Base-by-base conservation (phyloP, 2,329 filamentous ascomycete species). In the Amesomyces nigricolor region DNA sequence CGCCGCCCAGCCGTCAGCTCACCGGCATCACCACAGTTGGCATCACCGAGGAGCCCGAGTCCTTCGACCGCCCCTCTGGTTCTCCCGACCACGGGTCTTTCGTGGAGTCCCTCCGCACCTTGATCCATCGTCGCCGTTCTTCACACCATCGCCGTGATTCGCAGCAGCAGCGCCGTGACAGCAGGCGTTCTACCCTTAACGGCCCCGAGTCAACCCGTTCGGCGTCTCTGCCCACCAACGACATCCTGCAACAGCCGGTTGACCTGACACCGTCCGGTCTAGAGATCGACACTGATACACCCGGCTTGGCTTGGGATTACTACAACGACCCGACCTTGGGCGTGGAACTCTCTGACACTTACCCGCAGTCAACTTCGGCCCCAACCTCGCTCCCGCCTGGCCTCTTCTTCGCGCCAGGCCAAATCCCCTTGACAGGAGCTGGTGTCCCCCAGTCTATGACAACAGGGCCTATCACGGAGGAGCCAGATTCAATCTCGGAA, bases 21-120 rank as follows among this genome's bases (percentile, higher is more conserved):
- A 61, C 63, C 10, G 53, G 38, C 19, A 54, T 63, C 50, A 57
- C 59, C 10, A 52, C 57, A 14, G 45, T 35, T 29, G 62, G 62
- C 51, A 64, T 65, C 29, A 64, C 61, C 10, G 63, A 63, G 47
- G 64, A 66, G 50, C 64, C 64, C 29, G 62, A 65, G 47, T 54
- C 58, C n/a, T 58, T 65, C 46, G 59, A 62, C 19, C 49, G 35
- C 11, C 38, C 53, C 7, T 57, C 58, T 13, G 38, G 38, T 9
- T 54, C 61, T 3, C 38, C 53, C 13, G 43, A 56, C 14, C 58
- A 58, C n/a, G 57, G 52, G 54, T 22, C 55, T 58, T 30, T 64
- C 37, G 47, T 39, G 30, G 63, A 58, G 14, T 64, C 62, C 0
- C 54, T 65, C 22, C 58, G 58, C 14, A 59, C 51, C 40, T 53